Evolutionary conservation across 352 stramenopile genomes (phyloP).

Genomic region (Pythium utonaiense): DNA sequence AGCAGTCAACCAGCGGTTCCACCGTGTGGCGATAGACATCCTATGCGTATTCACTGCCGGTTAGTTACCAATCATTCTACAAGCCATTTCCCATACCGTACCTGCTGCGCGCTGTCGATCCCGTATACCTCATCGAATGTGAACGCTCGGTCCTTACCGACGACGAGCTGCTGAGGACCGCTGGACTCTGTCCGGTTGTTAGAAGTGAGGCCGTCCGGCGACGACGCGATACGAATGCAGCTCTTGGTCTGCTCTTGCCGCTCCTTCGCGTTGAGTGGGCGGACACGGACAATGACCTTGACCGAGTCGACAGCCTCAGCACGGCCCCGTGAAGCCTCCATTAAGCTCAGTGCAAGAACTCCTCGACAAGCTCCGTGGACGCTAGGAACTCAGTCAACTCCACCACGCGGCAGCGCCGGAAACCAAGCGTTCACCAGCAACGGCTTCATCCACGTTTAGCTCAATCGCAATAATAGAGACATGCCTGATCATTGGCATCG

Average conservation of each 20-base stretch:
- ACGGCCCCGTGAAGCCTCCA: slow-evolving; percentile 9
- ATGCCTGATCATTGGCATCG: not conserved
- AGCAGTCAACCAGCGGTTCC: slow-evolving; percentile 64
- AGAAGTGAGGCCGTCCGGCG: slow-evolving; percentile 40
- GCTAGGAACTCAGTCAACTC: not conserved
- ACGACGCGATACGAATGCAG: slow-evolving; percentile 60
- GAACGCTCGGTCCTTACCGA: slow-evolving; percentile 84
- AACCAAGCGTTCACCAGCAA: not conserved
- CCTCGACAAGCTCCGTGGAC: not conserved
- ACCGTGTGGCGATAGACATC: slow-evolving; percentile 74
- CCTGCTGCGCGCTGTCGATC: slow-evolving; percentile 60
- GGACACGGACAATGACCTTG: slow-evolving; percentile 74
- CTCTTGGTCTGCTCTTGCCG: slow-evolving; percentile 69
- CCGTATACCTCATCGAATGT: slow-evolving; percentile 90
- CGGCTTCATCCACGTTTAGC: not conserved
- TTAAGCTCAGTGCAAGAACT: not conserved
- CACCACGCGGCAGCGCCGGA: not conserved
- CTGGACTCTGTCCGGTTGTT: slow-evolving; percentile 14
- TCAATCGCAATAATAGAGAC: not conserved
- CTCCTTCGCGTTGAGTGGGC: slow-evolving; percentile 61
- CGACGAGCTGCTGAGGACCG: slow-evolving; percentile 62
- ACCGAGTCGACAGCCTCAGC: slow-evolving; percentile 42
- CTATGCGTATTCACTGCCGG: slow-evolving; percentile 14
- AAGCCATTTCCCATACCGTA: slow-evolving; percentile 13
- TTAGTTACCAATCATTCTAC: not conserved